Conservation (phyloP, 805 yeast genomes). For the Danielia reshetovae region DNA sequence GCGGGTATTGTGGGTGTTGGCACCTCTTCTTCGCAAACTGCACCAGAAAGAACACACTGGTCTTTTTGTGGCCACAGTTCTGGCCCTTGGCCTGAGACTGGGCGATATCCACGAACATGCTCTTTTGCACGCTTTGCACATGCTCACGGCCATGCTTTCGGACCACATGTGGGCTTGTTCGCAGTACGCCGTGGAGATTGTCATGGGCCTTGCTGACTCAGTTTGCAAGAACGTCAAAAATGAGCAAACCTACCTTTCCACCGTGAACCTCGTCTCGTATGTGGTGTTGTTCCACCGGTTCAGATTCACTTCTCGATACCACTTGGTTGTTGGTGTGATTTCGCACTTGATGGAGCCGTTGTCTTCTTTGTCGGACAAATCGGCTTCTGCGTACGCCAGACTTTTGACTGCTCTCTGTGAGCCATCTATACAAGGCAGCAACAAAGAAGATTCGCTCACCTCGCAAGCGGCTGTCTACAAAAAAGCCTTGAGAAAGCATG, state of each 20-base stretch:
- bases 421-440: conserved; percentile 44
- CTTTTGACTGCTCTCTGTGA: conserved; percentile 69
- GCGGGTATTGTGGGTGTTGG: conserved; percentile 19
- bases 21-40: conserved; percentile 13
- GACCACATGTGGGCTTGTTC: conserved; percentile 55
- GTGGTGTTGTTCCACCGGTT: conserved; percentile 65
- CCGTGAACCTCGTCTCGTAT: conserved; percentile 53
- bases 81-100: conserved; percentile 16
- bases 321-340: conserved; percentile 51
- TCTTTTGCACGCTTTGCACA: conserved; percentile 9
- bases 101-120: conserved; percentile 8
- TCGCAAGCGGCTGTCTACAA: conserved; percentile 55
- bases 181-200: conserved; percentile 63
- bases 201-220: conserved; percentile 38
- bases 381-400: conserved; percentile 50
- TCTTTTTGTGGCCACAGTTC: conserved; percentile 26
- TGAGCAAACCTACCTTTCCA: conserved; percentile 25
- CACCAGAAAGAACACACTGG: conserved; percentile 5
- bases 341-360: conserved; percentile 49
- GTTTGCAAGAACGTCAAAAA: neutral
- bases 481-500: conserved; percentile 57
- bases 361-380: conserved; percentile 15
- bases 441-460: conserved; percentile 37
- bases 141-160: conserved; percentile 40
- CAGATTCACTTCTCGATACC: conserved; percentile 70